These are phyloP conservation scores for Rosa rugosa DNA, from an alignment of 306 rosid genomes.

Conservation along the genomic window DNA sequence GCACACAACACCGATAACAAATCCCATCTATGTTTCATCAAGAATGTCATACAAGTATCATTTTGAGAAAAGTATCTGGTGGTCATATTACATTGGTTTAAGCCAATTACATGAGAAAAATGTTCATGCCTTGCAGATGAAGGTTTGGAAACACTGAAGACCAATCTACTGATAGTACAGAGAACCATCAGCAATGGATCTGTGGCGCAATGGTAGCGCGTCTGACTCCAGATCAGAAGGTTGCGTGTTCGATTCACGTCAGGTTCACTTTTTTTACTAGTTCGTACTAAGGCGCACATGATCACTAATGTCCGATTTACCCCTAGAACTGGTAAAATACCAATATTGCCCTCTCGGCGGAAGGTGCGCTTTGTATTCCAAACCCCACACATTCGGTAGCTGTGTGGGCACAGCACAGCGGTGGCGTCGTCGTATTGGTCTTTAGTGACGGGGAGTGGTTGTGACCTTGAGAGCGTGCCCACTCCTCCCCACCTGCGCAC, in stretches of 20 bases:
- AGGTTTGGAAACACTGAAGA: no score
- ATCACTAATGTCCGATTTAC: neutral
- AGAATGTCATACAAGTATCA: no score
- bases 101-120: no score
- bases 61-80: no score
- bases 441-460: neutral
- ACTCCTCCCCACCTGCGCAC: conserved; percentile 3
- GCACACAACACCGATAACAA: no score
- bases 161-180: neutral
- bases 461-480: neutral
- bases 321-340: neutral
- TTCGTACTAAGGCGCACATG: no score
- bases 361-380: neutral
- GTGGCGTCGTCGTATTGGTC: conserved; percentile 9
- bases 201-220: conserved; percentile 50
- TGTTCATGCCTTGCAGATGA: no score
- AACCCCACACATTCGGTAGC: neutral
- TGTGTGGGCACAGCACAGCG: no score
- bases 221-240: conserved; percentile 50
- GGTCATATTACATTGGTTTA: no score
- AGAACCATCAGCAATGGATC: neutral
- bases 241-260: conserved; percentile 41
- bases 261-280: conserved; percentile 2
- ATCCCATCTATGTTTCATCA: no score
- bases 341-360: neutral